Conservation (phyloP, 768 basidiomycete genomes). For the Epithele typhae region DNA sequence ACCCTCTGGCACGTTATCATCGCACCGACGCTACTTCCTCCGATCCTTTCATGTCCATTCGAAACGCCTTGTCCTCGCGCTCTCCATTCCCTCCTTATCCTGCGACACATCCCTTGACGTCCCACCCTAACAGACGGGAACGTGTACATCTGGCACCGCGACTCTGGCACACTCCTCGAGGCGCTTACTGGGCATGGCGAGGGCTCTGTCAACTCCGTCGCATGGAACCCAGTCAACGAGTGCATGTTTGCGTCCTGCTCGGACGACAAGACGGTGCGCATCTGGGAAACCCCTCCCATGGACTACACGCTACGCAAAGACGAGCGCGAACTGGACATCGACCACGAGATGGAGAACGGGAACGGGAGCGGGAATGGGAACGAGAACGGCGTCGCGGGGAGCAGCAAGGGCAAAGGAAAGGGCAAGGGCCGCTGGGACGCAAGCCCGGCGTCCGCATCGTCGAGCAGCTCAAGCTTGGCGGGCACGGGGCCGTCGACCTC, state of each 20-base stretch:
- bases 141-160: conserved; percentile 94
- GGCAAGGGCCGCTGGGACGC: not conserved
- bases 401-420: not conserved
- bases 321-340: no score
- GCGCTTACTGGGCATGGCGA: conserved; percentile 82
- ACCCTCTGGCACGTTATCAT: no score
- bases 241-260: conserved; percentile 96
- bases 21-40: no score
- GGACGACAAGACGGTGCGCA: conserved; percentile 86
- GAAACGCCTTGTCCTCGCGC: no score
- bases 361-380: conserved; percentile 20
- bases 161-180: conserved; percentile 80
- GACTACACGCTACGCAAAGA: not conserved
- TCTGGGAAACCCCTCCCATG: conserved; percentile 60
- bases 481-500: not conserved
- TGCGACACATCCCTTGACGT: no score
- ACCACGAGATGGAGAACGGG: conserved; percentile 14
- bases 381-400: conserved; percentile 8
- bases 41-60: no score
- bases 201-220: conserved; percentile 92
- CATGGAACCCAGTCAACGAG: conserved; percentile 89
- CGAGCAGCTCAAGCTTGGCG: not conserved
- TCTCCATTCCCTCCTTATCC: no score
- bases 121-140: conserved; percentile 61
- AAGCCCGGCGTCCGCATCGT: no score